phyloP scores from a whole-genome alignment of 768 basidiomycete genomes.

The Galerina marginata region DNA sequence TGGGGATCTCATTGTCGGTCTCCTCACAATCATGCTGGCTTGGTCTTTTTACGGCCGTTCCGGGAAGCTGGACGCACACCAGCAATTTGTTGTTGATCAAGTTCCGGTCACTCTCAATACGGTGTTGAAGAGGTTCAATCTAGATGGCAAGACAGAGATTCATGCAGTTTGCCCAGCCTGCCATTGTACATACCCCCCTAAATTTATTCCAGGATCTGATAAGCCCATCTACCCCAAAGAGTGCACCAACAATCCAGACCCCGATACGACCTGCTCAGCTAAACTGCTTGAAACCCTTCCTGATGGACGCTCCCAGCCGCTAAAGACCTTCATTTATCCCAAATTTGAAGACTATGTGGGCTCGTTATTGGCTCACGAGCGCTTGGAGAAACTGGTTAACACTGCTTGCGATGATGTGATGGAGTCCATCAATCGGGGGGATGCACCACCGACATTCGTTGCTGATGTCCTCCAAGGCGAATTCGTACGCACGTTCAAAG shows the following conservation, averaged over 20 bases:
- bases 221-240: conserved; percentile 7
- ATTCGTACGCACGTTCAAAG: conserved; percentile 3
- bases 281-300: too few relatives aligned
- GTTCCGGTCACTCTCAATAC: conserved; percentile 12
- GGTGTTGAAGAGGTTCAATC: conserved; percentile 10
- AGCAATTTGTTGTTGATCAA: conserved; percentile 3
- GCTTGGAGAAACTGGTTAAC: conserved; percentile 4
- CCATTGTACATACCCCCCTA: conserved; percentile 13
- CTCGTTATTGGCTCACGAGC: background rate
- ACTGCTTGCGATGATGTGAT: conserved; percentile 4
- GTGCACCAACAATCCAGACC: conserved; percentile 11
- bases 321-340: conserved; percentile 2
- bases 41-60: conserved; percentile 2
- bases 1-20: conserved; percentile 7
- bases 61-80: background rate
- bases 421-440: background rate
- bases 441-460: background rate
- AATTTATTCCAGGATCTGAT: conserved; percentile 3
- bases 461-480: background rate
- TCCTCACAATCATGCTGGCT: conserved; percentile 2
- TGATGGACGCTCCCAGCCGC: background rate
- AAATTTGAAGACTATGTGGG: conserved; percentile 8
- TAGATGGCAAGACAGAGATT: conserved; percentile 11
- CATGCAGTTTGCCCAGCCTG: conserved; percentile 17
- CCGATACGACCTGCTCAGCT: background rate